Evolutionary conservation across 2,329 filamentous ascomycete genomes (phyloP).

Genomic region (Phoma herbarum): DNA sequence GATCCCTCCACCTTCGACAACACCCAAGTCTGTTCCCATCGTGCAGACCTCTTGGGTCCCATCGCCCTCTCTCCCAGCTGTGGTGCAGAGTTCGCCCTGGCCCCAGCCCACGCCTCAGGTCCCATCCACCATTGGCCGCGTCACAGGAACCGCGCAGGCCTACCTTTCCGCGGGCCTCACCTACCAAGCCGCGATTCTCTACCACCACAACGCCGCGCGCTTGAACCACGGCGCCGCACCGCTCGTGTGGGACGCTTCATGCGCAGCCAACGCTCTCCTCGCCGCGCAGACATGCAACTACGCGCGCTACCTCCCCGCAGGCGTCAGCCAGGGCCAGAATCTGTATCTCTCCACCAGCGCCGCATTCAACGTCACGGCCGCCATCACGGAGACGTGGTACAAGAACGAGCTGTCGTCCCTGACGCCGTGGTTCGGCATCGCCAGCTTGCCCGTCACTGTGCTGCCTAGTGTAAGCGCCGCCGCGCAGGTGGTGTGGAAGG

Average conservation of each 20-base stretch:
- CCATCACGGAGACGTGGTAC: constrained; percentile 88
- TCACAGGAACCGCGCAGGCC: constrained; percentile 16
- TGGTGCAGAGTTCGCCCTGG: not conserved
- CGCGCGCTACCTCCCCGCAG: constrained; percentile 3
- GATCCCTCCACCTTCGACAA: not conserved
- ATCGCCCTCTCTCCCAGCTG: too few relatives aligned
- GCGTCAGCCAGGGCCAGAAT: constrained; percentile 83
- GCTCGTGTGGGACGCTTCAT: constrained; percentile 74
- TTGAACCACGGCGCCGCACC: constrained; percentile 76
- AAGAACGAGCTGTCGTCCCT: constrained; percentile 70
- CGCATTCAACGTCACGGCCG: constrained; percentile 66
- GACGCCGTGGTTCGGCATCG: not conserved
- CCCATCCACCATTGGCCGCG: not conserved
- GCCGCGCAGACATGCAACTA: not conserved
- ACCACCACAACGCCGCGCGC: constrained; percentile 88
- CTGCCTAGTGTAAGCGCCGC: not conserved
- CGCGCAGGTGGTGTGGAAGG: constrained; percentile 2
- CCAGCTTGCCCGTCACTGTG: not conserved
- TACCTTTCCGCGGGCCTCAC: constrained; percentile 34
- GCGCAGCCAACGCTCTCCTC: constrained; percentile 30
- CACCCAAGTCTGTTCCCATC: not conserved
- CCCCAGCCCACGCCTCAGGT: not conserved
- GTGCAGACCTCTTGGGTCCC: not conserved
- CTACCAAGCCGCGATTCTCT: constrained; percentile 55
- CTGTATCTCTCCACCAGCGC: constrained; percentile 73